Evolutionary conservation across 2,329 filamentous ascomycete genomes (phyloP), one percentile per base, ranked within the genome.

Genomic region (Pseudocercospora macadamiae): DNA sequence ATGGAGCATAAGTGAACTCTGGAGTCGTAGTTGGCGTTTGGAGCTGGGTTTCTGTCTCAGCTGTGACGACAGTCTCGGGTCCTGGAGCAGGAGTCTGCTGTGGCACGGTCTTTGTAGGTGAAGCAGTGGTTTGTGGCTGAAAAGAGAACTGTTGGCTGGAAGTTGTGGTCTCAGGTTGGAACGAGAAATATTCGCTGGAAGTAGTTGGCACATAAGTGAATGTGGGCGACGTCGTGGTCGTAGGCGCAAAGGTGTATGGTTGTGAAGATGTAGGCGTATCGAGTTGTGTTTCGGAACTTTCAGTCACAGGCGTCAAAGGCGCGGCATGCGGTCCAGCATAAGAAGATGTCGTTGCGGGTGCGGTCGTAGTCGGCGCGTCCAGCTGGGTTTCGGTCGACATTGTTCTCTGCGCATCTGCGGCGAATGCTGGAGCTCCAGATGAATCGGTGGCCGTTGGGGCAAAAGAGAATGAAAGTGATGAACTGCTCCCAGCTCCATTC

Each of bases 1-100:
- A 52, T 25, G 57, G 57, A 21, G 53, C 52, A 18, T 28, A 55
- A 12, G 57, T 47, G 26, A 52, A 55, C n/a, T 45, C 56, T 18
- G 55, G 47, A 6, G 55, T 47, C 8, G 48, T 39, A 2, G 36
- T 26, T 12, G 51, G 51, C 19, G 23, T 12, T 26, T 44, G 19
- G 19, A 47, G 23, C 3, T 47, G 19, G 26, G 19, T 47, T 18
- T 47, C 42, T 9, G 42, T 25, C 19, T 19, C n/a, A 6, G 21
- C 42, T 25, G 23, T 26, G 19, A 25, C n/a, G 21, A 21, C 42
- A 47, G 42, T 47, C 7, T 47, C 23, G 10, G 21, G 42, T n/a
- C n/a, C 42, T 47, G 19, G 39, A 21, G 14, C 39, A 19, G n/a
- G n/a, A n/a, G 23, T 21, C 18, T 45, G 19, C 21, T 12, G n/a